Evolutionary conservation across 257 asterid species (phyloP).

Genomic region (Forsythia viridissima): DNA sequence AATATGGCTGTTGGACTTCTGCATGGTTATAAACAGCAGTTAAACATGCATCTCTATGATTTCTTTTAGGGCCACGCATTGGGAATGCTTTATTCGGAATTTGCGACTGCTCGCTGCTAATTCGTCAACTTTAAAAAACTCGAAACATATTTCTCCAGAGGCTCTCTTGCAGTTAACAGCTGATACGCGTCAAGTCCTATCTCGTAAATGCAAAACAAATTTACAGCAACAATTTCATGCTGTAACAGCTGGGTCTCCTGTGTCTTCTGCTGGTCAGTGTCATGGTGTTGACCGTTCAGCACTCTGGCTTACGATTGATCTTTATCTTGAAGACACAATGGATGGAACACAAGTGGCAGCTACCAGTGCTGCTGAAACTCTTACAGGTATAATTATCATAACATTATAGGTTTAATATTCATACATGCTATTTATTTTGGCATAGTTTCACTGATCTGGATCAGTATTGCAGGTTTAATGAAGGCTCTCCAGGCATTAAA

Average conservation of each 20-base stretch:
- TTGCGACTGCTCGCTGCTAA: conserved; percentile 69
- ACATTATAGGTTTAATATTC: neutral
- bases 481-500: conserved; percentile 89
- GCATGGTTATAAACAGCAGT: conserved; percentile 21
- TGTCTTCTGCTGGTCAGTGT: conserved; percentile 58
- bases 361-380: conserved; percentile 84
- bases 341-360: conserved; percentile 79
- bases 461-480: conserved; percentile 68
- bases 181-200: conserved; percentile 49
- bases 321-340: conserved; percentile 86
- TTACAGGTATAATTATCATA: conserved; percentile 51
- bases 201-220: conserved; percentile 77
- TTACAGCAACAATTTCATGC: conserved; percentile 65
- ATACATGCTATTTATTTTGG: conserved; percentile 18
- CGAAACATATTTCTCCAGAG: conserved; percentile 75
- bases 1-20: conserved; percentile 16
- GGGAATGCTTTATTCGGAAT: conserved; percentile 73
- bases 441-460: conserved; percentile 20
- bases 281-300: conserved; percentile 61
- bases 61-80: conserved; percentile 65
- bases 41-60: conserved; percentile 27
- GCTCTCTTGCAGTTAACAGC: conserved; percentile 79
- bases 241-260: conserved; percentile 55
- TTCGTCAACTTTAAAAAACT: conserved; percentile 73
- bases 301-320: conserved; percentile 94